Evolutionary conservation across 192 early-diverging fungal species (phyloP).

Genomic region (Nowakowskiella sp.): DNA sequence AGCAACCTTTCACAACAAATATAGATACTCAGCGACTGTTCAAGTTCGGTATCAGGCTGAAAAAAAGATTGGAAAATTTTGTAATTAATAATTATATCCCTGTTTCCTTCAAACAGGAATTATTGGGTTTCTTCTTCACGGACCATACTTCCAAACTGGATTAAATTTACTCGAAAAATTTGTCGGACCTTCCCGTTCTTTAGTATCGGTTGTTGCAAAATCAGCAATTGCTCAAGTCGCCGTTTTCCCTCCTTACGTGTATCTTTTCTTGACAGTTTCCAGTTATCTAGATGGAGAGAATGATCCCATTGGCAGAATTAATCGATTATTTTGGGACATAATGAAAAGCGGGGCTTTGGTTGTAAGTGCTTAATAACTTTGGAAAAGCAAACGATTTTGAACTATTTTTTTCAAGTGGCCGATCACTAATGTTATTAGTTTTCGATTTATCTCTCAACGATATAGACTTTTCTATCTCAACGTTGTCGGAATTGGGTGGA

Average conservation of each 20-base stretch:
- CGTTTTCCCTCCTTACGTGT: slow-evolving; percentile 15
- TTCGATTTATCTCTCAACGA: slow-evolving; percentile 21
- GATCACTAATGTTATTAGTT: slow-evolving; percentile 25
- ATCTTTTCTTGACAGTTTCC: slow-evolving; percentile 8
- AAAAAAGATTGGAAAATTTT: no score
- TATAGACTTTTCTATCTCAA: slow-evolving; percentile 22
- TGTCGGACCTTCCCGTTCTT: slow-evolving; percentile 5
- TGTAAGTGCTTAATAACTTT: no score
- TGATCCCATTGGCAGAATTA: slow-evolving; percentile 9
- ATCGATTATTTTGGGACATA: slow-evolving; percentile 4
- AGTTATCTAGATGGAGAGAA: slow-evolving; percentile 11
- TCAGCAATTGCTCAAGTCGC: slow-evolving; percentile 8
- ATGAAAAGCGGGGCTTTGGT: slow-evolving; percentile 25
- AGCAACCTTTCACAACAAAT: no score
- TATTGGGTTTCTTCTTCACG: slow-evolving; percentile 25
- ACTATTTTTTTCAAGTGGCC: slow-evolving; percentile 19
- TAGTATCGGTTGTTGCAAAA: slow-evolving; percentile 16
- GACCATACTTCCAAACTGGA: slow-evolving; percentile 23
- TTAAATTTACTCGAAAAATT: slow-evolving; percentile 21
- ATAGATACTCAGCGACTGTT: no score
- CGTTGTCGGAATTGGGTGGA: slow-evolving; percentile 30
- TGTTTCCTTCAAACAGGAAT: slow-evolving; percentile 15
- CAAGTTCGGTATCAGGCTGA: no score
- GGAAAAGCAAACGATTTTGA: no score
- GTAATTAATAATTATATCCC: no score